Conservation (phyloP, 1,139 yeast species). For the Hyphopichia khmerensis region DNA sequence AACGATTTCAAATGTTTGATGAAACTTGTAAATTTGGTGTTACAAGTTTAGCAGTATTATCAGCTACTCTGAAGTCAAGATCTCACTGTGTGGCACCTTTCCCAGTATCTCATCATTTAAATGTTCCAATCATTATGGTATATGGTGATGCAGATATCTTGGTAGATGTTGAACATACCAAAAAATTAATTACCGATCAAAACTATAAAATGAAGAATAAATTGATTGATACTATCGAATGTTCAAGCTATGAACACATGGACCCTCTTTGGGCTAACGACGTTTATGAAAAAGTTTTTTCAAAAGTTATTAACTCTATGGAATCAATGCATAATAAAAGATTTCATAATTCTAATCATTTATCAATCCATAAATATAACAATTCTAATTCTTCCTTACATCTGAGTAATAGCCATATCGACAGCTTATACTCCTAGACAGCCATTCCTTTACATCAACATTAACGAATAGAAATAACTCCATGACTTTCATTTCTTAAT, state of each 20-base stretch:
- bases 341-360: not conserved
- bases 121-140: constrained; percentile 41
- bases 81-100: constrained; percentile 57
- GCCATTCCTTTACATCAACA: not conserved
- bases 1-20: constrained; percentile 48
- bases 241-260: constrained; percentile 35
- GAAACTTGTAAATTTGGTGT: constrained; percentile 34
- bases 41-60: constrained; percentile 22
- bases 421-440: constrained; percentile 2
- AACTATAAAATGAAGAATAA: constrained; percentile 25
- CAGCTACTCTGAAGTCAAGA: constrained; percentile 20
- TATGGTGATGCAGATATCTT: constrained; percentile 43
- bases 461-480: no score
- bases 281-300: constrained; percentile 30
- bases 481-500: not conserved
- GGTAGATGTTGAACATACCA: constrained; percentile 38
- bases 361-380: not conserved
- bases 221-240: constrained; percentile 21
- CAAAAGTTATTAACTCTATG: constrained; percentile 12
- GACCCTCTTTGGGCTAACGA: constrained; percentile 34
- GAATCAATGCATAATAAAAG: constrained; percentile 4
- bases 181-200: constrained; percentile 21
- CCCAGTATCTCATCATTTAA: constrained; percentile 43
- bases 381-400: constrained; percentile 1
- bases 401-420: constrained; percentile 1